Evolutionary conservation across 75 land plant species (phyloP).

Genomic region (Pseudotsuga menziesii): DNA sequence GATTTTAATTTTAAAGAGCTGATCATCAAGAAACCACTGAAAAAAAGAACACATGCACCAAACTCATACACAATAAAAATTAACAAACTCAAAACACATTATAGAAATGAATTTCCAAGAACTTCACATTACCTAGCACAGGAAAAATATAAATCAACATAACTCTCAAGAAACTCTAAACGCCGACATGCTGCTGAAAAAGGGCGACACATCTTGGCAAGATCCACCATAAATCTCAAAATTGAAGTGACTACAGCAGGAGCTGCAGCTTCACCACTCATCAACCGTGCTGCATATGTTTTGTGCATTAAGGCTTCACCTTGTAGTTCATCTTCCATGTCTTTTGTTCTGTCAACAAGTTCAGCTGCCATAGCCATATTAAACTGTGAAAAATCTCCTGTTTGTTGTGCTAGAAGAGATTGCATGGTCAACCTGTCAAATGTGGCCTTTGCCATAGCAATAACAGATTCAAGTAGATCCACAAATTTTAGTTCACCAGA

Average conservation of each 20-base stretch:
- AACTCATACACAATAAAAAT: background rate
- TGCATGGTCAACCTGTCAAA: conserved; percentile 78
- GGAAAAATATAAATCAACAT: conserved; percentile 91
- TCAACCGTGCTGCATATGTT: conserved; percentile 96
- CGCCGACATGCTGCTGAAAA: conserved; percentile 82
- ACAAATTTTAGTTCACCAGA: conserved; percentile 78
- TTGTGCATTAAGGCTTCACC: conserved; percentile 98
- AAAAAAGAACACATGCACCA: background rate
- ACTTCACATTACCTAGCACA: conserved; percentile 64
- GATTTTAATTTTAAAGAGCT: background rate
- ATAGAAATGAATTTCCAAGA: background rate
- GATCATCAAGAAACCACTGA: background rate
- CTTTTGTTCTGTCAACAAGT: conserved; percentile 55
- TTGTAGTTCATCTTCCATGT: conserved; percentile 72
- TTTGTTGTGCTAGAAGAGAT: conserved; percentile 72
- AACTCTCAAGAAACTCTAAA: conserved; percentile 82
- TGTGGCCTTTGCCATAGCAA: conserved; percentile 90
- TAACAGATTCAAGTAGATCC: conserved; percentile 79
- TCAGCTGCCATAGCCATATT: conserved; percentile 61
- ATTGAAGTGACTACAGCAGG: conserved; percentile 91
- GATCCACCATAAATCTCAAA: conserved; percentile 93
- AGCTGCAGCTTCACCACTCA: conserved; percentile 99
- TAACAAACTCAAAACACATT: background rate
- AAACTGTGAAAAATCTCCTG: conserved; percentile 72
- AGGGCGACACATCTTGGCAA: conserved; percentile 96